These are phyloP conservation scores for Pseudogymnoascus sp. DNA, from an alignment of 2,329 filamentous ascomycete species.

Conservation along the genomic window DNA sequence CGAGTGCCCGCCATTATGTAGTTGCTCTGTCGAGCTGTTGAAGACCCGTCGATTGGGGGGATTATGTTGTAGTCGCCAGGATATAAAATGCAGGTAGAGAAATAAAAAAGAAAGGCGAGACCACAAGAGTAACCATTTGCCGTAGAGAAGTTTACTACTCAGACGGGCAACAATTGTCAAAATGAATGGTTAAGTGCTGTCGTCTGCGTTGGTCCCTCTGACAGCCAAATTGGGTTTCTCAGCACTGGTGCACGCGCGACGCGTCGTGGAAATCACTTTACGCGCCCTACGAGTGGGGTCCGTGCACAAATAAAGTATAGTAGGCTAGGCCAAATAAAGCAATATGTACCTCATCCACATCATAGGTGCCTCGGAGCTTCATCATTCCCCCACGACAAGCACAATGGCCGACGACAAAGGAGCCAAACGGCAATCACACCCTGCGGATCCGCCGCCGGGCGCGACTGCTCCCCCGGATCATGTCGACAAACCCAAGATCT, in stretches of 20 bases:
- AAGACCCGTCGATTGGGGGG: slow-evolving; percentile 10
- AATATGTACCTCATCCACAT: slow-evolving; percentile 8
- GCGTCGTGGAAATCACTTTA: slow-evolving; percentile 9
- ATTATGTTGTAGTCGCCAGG: slow-evolving; percentile 12
- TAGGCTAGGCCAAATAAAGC: slow-evolving; percentile 2
- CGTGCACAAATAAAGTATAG: slow-evolving; percentile 5
- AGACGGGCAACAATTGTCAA: slow-evolving; percentile 1
- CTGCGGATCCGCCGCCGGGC: slow-evolving; percentile 30
- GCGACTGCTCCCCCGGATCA: slow-evolving; percentile 30
- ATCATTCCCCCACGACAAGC: slow-evolving; percentile 4
- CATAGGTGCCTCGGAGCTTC: slow-evolving; percentile 10
- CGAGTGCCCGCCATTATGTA: slow-evolving; percentile 50
- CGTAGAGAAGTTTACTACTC: neutral
- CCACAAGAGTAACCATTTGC: slow-evolving; percentile 1
- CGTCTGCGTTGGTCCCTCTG: neutral
- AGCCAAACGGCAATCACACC: slow-evolving; percentile 14
- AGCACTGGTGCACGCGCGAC: neutral
- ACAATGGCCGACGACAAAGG: neutral
- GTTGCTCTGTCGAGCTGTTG: slow-evolving; percentile 14
- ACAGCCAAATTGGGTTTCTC: slow-evolving; percentile 4
- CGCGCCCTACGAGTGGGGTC: neutral
- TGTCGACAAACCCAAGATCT: slow-evolving; percentile 31
- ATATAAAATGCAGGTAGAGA: slow-evolving; percentile 1
- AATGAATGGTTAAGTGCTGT: neutral
- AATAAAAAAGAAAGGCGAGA: neutral